Conservation (phyloP, 192 early-diverging fungal species). For the Backusella mclennaniae region DNA sequence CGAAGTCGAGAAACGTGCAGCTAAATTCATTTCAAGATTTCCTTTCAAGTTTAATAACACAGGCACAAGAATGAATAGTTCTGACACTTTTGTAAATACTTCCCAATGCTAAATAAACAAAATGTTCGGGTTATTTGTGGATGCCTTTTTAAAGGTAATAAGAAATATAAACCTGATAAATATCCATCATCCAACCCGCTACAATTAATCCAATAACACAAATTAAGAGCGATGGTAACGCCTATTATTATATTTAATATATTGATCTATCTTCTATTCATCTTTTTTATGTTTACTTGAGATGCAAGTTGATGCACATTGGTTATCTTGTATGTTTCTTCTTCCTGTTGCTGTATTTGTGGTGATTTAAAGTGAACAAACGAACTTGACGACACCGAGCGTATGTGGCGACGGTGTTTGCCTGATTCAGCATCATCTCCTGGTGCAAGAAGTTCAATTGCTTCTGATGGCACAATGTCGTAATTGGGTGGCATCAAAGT, state of each 20-base stretch:
- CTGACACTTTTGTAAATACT: conserved; percentile 66
- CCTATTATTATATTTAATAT: conserved; percentile 28
- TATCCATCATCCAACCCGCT: conserved; percentile 70
- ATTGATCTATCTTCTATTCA: not conserved
- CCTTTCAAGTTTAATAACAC: conserved; percentile 87
- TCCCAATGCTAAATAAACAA: conserved; percentile 50
- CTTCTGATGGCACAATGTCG: not conserved
- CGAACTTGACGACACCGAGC: not conserved
- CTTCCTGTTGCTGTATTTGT: not conserved
- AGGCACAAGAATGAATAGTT: conserved; percentile 83
- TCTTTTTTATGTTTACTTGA: conserved; percentile 5
- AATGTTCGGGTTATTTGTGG: not conserved
- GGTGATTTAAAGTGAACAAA: conserved; percentile 21
- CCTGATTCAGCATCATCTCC: not conserved
- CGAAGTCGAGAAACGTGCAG: conserved; percentile 80
- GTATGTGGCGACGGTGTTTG: not conserved
- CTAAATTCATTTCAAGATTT: conserved; percentile 90
- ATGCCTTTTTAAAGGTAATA: not conserved
- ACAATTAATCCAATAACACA: conserved; percentile 68
- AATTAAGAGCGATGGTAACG: conserved; percentile 64
- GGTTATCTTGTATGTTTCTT: not conserved
- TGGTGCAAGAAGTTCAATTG: conserved; percentile 6
- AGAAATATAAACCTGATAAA: conserved; percentile 48
- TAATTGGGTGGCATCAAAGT: conserved; percentile 16
- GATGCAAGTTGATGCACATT: not conserved